Conservation (phyloP, 192 early-diverging fungal genomes). For the Rhizophagus clarus region DNA sequence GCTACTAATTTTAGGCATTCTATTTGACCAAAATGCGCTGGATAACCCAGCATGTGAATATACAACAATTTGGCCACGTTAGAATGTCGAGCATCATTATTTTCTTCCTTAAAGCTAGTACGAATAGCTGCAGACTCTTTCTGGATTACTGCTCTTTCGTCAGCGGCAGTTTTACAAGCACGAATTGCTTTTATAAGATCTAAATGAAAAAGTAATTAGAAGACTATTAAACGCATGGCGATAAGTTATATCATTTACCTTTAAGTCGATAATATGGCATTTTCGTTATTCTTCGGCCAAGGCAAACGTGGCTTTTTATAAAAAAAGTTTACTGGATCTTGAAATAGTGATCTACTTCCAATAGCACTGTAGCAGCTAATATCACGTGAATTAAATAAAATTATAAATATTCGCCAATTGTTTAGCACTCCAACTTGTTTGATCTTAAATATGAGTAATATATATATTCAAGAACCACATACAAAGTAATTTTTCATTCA, state of each 20-base stretch:
- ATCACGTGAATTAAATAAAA: too few species aligned
- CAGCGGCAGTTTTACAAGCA: conserved; percentile 96
- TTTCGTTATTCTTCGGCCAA: neutral
- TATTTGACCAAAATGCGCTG: conserved; percentile 99
- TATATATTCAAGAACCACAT: conserved; percentile 13
- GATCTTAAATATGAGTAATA: neutral
- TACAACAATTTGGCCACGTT: conserved; percentile 98
- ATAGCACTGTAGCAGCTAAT: too few species aligned
- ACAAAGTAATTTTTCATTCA: neutral
- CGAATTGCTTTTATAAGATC: conserved; percentile 98
- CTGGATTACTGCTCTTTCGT: conserved; percentile 96
- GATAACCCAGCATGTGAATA: conserved; percentile 98
- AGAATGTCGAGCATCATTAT: conserved; percentile 84
- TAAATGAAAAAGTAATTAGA: conserved; percentile 16
- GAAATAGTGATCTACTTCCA: too few species aligned
- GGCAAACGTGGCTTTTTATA: neutral
- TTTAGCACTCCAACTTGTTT: too few species aligned
- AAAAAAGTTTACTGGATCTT: neutral
- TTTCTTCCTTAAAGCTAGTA: conserved; percentile 96
- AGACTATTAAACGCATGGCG: neutral
- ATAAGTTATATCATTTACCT: conserved; percentile 6
- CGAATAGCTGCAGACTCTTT: conserved; percentile 95
- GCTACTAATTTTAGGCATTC: conserved; percentile 98
- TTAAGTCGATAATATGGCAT: conserved; percentile 33
- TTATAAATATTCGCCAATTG: too few species aligned